phyloP scores from a whole-genome alignment of 129 eudicot genomes.

The Tagetes erecta region DNA sequence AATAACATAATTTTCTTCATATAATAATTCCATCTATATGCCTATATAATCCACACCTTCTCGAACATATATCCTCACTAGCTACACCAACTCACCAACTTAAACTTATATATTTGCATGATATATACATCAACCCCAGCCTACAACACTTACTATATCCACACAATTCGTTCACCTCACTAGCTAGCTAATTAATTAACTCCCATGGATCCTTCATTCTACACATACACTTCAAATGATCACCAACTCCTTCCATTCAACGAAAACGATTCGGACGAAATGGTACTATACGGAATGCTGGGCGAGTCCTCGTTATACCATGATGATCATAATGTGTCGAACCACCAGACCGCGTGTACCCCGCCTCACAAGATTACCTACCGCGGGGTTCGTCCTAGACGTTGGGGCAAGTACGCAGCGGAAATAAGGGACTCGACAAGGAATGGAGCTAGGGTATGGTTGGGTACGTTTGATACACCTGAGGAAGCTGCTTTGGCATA shows the following conservation, averaged over 20 bases:
- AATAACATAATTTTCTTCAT: conserved; percentile 7
- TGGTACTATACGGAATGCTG: conserved; percentile 23
- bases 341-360: background rate
- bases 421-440: conserved; percentile 59
- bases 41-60: conserved; percentile 30
- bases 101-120: conserved; percentile 10
- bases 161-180: background rate
- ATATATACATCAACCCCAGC: background rate
- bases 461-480: conserved; percentile 59
- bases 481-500: conserved; percentile 60
- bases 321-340: conserved; percentile 14
- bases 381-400: conserved; percentile 48
- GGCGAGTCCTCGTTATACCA: conserved; percentile 25
- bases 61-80: background rate
- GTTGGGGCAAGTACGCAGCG: conserved; percentile 58
- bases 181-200: background rate
- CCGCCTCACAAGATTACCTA: conserved; percentile 25
- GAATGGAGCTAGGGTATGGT: conserved; percentile 58
- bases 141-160: background rate
- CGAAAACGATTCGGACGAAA: conserved; percentile 38
- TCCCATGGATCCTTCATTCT: conserved; percentile 36
- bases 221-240: conserved; percentile 24
- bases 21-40: conserved; percentile 1
- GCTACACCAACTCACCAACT: background rate
- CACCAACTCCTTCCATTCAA: conserved; percentile 33